These are phyloP conservation scores for Pyrenochaeta sp. DNA, from an alignment of 2,329 filamentous ascomycete genomes.

Conservation along the genomic window DNA sequence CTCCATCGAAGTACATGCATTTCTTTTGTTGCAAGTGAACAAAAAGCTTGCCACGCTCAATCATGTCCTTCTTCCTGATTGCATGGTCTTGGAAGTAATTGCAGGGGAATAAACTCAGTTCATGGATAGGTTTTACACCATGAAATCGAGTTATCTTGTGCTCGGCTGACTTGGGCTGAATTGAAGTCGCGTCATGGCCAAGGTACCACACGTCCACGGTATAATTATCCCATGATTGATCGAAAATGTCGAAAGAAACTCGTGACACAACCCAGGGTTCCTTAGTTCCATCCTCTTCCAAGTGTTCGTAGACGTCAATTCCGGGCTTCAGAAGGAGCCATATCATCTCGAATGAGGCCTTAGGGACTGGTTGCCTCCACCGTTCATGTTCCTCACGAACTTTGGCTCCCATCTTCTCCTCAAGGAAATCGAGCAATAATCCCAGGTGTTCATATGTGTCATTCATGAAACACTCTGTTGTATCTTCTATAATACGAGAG, in stretches of 20 bases:
- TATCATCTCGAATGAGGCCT: slow-evolving; percentile 5
- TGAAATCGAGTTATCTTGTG: slow-evolving; percentile 2
- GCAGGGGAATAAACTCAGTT: slow-evolving; percentile 1
- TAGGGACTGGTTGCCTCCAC: neutral
- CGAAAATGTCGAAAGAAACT: neutral
- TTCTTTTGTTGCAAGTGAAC: slow-evolving; percentile 1
- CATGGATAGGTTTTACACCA: slow-evolving; percentile 2
- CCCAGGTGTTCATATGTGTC: slow-evolving; percentile 7
- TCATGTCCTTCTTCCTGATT: neutral
- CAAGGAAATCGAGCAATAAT: slow-evolving; percentile 5
- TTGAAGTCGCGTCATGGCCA: neutral
- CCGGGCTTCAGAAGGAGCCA: slow-evolving; percentile 5
- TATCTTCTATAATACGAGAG: neutral
- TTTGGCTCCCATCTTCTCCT: slow-evolving; percentile 4
- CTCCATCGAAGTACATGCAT: slow-evolving; percentile 10
- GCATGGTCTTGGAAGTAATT: neutral
- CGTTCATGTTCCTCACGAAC: slow-evolving; percentile 2
- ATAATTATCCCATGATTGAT: slow-evolving; percentile 2
- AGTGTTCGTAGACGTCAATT: neutral
- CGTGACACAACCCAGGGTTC: neutral
- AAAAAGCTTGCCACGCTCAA: slow-evolving; percentile 1
- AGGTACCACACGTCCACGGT: neutral
- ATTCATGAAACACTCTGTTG: neutral
- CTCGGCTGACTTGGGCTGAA: neutral
- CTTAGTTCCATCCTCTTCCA: neutral